These are phyloP conservation scores for Cystobasidiopsis lactophilus DNA, from an alignment of 768 basidiomycete genomes.

Conservation along the genomic window DNA sequence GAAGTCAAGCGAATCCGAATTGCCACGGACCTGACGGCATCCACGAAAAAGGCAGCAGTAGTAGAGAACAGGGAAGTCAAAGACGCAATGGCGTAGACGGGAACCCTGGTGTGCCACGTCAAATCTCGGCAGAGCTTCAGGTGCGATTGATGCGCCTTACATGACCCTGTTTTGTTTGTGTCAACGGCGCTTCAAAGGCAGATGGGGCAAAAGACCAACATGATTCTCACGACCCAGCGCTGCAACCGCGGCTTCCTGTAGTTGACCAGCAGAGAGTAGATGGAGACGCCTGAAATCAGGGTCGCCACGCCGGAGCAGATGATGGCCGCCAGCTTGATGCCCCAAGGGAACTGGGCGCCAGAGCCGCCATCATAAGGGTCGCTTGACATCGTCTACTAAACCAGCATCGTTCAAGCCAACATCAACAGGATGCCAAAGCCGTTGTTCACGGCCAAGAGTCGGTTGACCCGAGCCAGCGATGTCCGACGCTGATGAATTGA, in stretches of 20 bases:
- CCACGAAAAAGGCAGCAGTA: constrained; percentile 88
- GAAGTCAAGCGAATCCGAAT: too few relatives aligned
- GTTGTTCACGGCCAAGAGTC: too few relatives aligned
- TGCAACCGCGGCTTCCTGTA: constrained; percentile 17
- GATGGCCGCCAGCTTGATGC: constrained; percentile 39
- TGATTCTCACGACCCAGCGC: constrained; percentile 81
- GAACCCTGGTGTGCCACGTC: constrained; percentile 26
- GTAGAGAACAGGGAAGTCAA: constrained; percentile 82
- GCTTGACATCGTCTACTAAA: too few relatives aligned
- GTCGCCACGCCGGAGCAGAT: constrained; percentile 48
- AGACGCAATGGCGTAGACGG: constrained; percentile 72
- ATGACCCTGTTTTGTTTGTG: too few relatives aligned
- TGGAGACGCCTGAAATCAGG: constrained; percentile 46
- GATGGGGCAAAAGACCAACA: constrained; percentile 55
- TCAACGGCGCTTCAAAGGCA: too few relatives aligned
- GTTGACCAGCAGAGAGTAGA: constrained; percentile 48
- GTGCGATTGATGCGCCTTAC: not conserved
- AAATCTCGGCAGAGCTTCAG: not conserved
- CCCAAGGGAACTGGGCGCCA: constrained; percentile 11
- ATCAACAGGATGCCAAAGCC: too few relatives aligned
- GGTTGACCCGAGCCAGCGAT: too few relatives aligned
- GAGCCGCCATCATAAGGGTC: not conserved
- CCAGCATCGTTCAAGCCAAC: too few relatives aligned
- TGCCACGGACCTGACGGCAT: too few relatives aligned
- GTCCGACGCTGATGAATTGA: too few relatives aligned